Evolutionary conservation across 2,329 filamentous ascomycete genomes (phyloP), one percentile per base, ranked within the genome.

Genomic region (Diaporthe sp.): DNA sequence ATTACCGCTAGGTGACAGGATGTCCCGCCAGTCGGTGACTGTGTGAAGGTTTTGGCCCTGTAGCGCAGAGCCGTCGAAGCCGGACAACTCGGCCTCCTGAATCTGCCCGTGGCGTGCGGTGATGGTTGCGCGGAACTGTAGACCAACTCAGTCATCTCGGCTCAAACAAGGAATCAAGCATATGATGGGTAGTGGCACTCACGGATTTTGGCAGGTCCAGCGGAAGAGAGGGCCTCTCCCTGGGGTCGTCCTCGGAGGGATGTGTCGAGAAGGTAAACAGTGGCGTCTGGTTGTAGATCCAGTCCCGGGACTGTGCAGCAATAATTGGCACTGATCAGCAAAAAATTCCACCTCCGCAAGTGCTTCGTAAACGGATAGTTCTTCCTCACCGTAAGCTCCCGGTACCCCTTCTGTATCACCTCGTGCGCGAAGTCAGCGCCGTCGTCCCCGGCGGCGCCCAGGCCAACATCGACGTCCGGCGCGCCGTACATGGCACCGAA

Each of bases 251-350:
- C 77, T 91, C 86, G 77, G 88, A 89, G 51, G 92, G 84, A 82
- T 89, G 85, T 4, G 89, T 92, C 4, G 90, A 91, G 78, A 96
- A 92, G 10, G 89, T 91, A 82, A 98, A 98, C 73, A 93, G 92
- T 1, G 96, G 96, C 2, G 96, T 98, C 84, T 98, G 95, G 3
- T 90, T 90, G 83, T 93, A 98, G 75, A 93, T 93, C 95, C 95
- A 98, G 15, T 92, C 90, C 4, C 85, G 83, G 0, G 92, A 92
- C 88, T 92, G 78, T 19, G 3, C 31, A 15, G 44, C 6, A 2
- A 5, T 28, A 13, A 25, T 57, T 1, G 3, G 44, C 46, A 10
- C 22, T 9, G 7, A 49, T 53, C 37, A 68, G 59, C 39, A 57
- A 82, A 88, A 81, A 87, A 79, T 70, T 59, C 34, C n/a, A 34